Conservation (phyloP, 2,329 filamentous ascomycete species). For the Claviceps maximensis region DNA sequence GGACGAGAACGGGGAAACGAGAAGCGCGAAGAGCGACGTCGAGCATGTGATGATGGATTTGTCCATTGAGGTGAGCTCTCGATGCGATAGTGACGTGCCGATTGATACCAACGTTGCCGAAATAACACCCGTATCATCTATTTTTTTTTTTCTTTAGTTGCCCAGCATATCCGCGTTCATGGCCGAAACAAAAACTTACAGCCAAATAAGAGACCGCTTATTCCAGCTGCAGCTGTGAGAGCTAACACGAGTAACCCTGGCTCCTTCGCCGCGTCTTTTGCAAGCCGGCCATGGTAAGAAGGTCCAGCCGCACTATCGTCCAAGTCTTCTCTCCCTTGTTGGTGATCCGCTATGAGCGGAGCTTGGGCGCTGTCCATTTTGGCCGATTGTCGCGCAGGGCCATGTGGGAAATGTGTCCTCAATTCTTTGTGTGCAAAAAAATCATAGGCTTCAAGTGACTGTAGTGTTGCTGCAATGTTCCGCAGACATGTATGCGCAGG, state of each 20-base stretch:
- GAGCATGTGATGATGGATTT: conserved; percentile 60
- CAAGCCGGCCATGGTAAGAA: conserved; percentile 10
- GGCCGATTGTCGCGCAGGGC: background rate
- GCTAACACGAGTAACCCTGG: conserved; percentile 44
- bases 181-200: conserved; percentile 30
- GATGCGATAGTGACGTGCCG: conserved; percentile 42
- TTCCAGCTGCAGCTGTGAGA: conserved; percentile 50
- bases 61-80: conserved; percentile 46
- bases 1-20: conserved; percentile 50
- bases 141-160: too few relatives aligned
- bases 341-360: conserved; percentile 23
- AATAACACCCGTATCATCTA: conserved; percentile 56
- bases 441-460: background rate
- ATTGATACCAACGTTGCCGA: conserved; percentile 55
- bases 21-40: conserved; percentile 52
- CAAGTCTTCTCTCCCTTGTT: conserved; percentile 17
- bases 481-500: background rate
- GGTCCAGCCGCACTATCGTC: conserved; percentile 18
- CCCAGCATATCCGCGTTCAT: background rate
- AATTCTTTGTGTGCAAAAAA: too few relatives aligned
- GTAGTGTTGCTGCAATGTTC: background rate
- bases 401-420: too few relatives aligned
- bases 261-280: conserved; percentile 16
- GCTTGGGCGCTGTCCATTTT: conserved; percentile 25
- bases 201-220: conserved; percentile 55